A percentile compares a stretch with the other conserved stretches of the same genome.
phyloP scores from a whole-genome alignment of 495 filamentous ascomycete species.

The Penicillium roqueforti region DNA sequence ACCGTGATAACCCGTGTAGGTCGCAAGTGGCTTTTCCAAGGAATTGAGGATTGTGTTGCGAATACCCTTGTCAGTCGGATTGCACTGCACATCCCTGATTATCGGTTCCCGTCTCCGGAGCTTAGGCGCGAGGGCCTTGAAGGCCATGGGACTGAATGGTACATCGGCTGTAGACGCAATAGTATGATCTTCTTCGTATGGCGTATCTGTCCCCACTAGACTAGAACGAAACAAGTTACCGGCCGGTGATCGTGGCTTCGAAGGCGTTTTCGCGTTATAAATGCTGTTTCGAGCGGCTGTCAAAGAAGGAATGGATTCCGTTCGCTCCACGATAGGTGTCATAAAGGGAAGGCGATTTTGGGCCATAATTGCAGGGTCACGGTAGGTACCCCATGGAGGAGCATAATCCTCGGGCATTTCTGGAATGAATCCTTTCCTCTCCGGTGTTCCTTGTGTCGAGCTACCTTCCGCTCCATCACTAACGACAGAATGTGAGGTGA shows the following conservation, averaged over 20 bases:
- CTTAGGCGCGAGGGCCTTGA: slow-evolving; percentile 35
- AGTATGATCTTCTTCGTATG: slow-evolving; percentile 28
- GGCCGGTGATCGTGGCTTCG: slow-evolving; percentile 40
- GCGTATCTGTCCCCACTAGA: slow-evolving; percentile 27
- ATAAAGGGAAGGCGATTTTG: slow-evolving; percentile 93
- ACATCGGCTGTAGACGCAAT: slow-evolving; percentile 36
- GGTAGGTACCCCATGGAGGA: slow-evolving; percentile 66
- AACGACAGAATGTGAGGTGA: slow-evolving; percentile 31
- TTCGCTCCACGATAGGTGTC: slow-evolving; percentile 96
- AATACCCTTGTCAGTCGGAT: slow-evolving; percentile 73
- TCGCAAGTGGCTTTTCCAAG: slow-evolving; percentile 62
- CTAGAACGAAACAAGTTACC: slow-evolving; percentile 33
- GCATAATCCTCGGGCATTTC: slow-evolving; percentile 84
- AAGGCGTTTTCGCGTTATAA: slow-evolving; percentile 71
- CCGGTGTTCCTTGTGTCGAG: slow-evolving; percentile 23
- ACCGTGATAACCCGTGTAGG: slow-evolving; percentile 74
- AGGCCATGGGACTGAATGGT: slow-evolving; percentile 46
- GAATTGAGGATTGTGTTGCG: slow-evolving; percentile 69
- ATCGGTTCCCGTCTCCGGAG: slow-evolving; percentile 50
- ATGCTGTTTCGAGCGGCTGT: slow-evolving; percentile 52
- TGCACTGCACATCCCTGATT: slow-evolving; percentile 79
- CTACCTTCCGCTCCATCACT: slow-evolving; percentile 22
- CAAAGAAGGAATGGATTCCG: slow-evolving; percentile 71
- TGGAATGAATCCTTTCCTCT: slow-evolving; percentile 52
- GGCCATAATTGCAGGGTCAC: slow-evolving; percentile 68